Evolutionary conservation across 352 stramenopile genomes (phyloP).

Genomic region (Globisporangium nodosum): DNA sequence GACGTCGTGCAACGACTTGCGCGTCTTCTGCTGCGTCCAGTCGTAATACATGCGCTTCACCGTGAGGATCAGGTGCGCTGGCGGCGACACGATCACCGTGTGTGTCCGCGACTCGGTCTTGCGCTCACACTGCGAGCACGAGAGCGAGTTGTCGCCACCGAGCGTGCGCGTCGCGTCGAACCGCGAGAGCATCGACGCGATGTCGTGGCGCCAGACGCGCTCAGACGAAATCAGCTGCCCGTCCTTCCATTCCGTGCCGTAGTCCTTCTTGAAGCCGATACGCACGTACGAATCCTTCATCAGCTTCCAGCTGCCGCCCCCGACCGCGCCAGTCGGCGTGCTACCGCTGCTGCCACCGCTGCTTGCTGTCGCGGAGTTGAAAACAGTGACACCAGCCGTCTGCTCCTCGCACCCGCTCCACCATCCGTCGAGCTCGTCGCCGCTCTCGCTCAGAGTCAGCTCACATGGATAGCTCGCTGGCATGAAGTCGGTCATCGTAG

Average conservation of each 20-base stretch:
- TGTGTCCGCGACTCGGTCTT: conserved; percentile 82
- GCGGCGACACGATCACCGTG: conserved; percentile 76
- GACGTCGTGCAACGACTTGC: conserved; percentile 84
- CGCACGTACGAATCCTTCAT: conserved; percentile 84
- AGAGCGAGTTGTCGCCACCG: conserved; percentile 74
- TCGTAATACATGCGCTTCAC: conserved; percentile 90
- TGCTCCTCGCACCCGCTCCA: conserved; percentile 53
- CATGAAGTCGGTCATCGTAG: conserved; percentile 58
- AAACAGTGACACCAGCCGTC: not conserved
- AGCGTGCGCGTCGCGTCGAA: conserved; percentile 78
- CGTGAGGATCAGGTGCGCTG: conserved; percentile 81
- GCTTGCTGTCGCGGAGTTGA: conserved; percentile 10
- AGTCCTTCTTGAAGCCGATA: conserved; percentile 88
- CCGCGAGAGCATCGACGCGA: conserved; percentile 75
- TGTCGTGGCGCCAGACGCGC: conserved; percentile 77
- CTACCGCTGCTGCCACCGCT: conserved; percentile 1
- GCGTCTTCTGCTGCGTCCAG: conserved; percentile 83
- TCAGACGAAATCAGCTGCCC: conserved; percentile 74
- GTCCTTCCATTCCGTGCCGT: conserved; percentile 83
- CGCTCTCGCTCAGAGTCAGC: conserved; percentile 40
- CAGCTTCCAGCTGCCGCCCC: conserved; percentile 58
- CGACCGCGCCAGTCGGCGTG: not conserved
- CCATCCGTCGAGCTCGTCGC: conserved; percentile 66
- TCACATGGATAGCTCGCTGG: conserved; percentile 67
- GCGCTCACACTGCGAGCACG: conserved; percentile 56